These are phyloP conservation scores for Leishmania aethiopica DNA, from an alignment of 208 protist genomes.

Conservation along the genomic window DNA sequence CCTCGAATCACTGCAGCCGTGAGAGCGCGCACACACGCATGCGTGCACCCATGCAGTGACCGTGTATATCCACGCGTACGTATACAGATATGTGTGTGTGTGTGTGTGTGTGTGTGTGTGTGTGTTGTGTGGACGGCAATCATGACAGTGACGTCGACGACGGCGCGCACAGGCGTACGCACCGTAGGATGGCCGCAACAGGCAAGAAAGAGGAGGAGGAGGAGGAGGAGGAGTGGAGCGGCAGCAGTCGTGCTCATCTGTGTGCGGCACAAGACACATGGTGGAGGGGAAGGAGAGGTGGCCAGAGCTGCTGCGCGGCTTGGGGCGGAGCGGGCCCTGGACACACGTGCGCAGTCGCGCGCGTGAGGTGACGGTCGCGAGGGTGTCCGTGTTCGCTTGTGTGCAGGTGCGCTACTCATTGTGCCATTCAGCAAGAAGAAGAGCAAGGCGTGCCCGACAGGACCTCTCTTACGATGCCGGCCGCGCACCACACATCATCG, in stretches of 20 bases:
- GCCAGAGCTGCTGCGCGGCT: background rate
- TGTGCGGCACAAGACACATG: background rate
- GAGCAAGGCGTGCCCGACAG: background rate
- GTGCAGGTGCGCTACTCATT: background rate
- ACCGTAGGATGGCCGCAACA: background rate
- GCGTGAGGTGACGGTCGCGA: background rate
- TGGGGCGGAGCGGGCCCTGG: background rate
- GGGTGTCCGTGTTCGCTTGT: background rate
- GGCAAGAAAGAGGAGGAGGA: background rate
- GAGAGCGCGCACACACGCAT: background rate
- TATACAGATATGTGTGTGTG: background rate
- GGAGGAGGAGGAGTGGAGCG: background rate
- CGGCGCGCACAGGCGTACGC: background rate
- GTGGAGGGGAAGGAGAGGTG: background rate
- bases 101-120: too few relatives aligned
- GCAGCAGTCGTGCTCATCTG: background rate
- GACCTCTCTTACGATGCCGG: background rate
- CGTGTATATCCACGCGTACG: constrained; percentile 2
- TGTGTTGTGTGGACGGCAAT: background rate
- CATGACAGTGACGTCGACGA: background rate
- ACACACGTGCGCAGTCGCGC: background rate
- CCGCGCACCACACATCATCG: background rate
- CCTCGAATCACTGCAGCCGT: background rate
- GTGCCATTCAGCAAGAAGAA: background rate
- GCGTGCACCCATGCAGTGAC: background rate